Percentiles rank a stretch among this genome's conserved stretches.
These are phyloP conservation scores for Ogataea siamensis DNA, from an alignment of 805 yeast genomes.

Conservation along the genomic window DNA sequence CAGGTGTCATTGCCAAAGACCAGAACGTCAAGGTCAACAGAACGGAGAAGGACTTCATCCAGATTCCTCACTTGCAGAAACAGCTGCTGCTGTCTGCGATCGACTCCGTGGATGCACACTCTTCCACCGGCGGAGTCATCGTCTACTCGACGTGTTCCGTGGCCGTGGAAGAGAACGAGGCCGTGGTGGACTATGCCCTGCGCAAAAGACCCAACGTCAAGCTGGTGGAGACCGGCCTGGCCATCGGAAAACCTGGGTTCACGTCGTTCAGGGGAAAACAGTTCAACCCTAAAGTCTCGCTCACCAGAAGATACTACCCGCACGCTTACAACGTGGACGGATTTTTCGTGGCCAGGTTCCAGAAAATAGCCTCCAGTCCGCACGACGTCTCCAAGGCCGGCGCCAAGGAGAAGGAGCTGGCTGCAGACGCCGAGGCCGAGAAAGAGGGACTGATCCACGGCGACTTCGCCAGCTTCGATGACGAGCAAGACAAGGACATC, in stretches of 20 bases:
- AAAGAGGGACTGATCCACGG: slow-evolving; percentile 80
- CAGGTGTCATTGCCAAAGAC: slow-evolving; percentile 98
- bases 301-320: slow-evolving; percentile 96
- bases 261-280: slow-evolving; percentile 90
- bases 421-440: slow-evolving; percentile 74
- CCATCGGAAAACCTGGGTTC: slow-evolving; percentile 95
- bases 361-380: slow-evolving; percentile 83
- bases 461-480: slow-evolving; percentile 82
- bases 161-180: slow-evolving; percentile 97
- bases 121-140: slow-evolving; percentile 87
- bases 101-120: slow-evolving; percentile 93
- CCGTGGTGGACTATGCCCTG: slow-evolving; percentile 96
- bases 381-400: slow-evolving; percentile 84
- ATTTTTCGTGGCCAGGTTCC: slow-evolving; percentile 94
- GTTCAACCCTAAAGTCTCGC: slow-evolving; percentile 69
- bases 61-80: slow-evolving; percentile 94
- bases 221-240: slow-evolving; percentile 87
- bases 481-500: slow-evolving; percentile 69
- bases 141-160: slow-evolving; percentile 98
- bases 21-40: slow-evolving; percentile 90
- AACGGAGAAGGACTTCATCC: slow-evolving; percentile 94
- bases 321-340: slow-evolving; percentile 99
- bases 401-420: slow-evolving; percentile 78
- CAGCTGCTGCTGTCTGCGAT: slow-evolving; percentile 92
- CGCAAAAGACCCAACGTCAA: slow-evolving; percentile 95